phyloP scores from a whole-genome alignment of 1,139 yeast species.

The Debaryomyces coudertii region DNA sequence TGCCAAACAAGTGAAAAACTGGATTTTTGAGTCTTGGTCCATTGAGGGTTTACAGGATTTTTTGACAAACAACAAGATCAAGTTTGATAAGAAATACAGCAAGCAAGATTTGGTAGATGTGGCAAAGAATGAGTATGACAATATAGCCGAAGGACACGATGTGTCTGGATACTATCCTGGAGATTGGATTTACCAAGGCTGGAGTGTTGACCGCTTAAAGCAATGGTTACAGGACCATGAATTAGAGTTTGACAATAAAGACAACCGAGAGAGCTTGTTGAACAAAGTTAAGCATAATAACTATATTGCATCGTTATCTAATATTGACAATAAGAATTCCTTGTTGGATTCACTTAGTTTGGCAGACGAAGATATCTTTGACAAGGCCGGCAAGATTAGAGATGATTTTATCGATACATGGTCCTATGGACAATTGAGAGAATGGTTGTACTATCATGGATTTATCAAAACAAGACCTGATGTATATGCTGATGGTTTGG shows the following conservation, averaged over 20 bases:
- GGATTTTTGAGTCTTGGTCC: slow-evolving; percentile 60
- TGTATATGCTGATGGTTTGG: slow-evolving; percentile 22
- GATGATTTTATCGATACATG: slow-evolving; percentile 49
- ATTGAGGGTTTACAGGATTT: slow-evolving; percentile 34
- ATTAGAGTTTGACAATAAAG: slow-evolving; percentile 40
- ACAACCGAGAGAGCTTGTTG: slow-evolving; percentile 46
- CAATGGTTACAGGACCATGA: slow-evolving; percentile 52
- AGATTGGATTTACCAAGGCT: slow-evolving; percentile 49
- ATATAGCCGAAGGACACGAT: slow-evolving; percentile 34
- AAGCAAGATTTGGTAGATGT: slow-evolving; percentile 38
- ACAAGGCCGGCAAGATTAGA: slow-evolving; percentile 42
- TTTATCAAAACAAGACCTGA: slow-evolving; percentile 29
- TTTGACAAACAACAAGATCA: slow-evolving; percentile 37
- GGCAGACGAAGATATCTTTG: slow-evolving; percentile 36
- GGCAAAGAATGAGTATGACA: slow-evolving; percentile 42
- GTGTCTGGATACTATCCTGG: slow-evolving; percentile 55
- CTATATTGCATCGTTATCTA: slow-evolving; percentile 38
- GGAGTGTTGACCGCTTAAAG: slow-evolving; percentile 48
- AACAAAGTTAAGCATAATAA: slow-evolving; percentile 44
- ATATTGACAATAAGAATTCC: slow-evolving; percentile 39
- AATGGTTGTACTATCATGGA: slow-evolving; percentile 34
- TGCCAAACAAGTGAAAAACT: slow-evolving; percentile 16
- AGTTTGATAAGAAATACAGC: slow-evolving; percentile 28
- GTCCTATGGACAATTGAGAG: slow-evolving; percentile 35
- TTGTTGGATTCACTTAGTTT: slow-evolving; percentile 44